Conservation (phyloP, 805 yeast species). For the Saccharomycopsis sp. region DNA sequence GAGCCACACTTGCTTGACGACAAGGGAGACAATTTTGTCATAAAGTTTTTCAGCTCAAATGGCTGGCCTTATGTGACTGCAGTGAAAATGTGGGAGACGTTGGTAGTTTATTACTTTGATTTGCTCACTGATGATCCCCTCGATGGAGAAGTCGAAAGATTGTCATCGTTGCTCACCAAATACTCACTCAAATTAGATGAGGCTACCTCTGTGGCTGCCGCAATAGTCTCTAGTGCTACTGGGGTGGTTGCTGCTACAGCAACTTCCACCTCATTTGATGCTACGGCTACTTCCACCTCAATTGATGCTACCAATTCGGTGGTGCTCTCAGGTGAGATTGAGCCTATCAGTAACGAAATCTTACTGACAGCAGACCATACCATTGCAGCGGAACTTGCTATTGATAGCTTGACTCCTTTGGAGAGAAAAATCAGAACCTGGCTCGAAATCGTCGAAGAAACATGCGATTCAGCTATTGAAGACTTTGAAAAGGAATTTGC, state of each 20-base stretch:
- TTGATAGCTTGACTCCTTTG: constrained; percentile 10
- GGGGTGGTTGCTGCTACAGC: constrained; percentile 1
- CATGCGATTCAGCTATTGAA: constrained; percentile 12
- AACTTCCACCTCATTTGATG: neutral
- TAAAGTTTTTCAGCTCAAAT: neutral
- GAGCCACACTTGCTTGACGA: constrained; percentile 3
- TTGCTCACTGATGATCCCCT: constrained; percentile 19
- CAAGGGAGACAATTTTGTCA: constrained; percentile 3
- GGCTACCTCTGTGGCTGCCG: neutral
- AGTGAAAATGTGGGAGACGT: neutral
- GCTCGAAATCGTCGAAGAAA: constrained; percentile 11
- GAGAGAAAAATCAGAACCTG: constrained; percentile 12
- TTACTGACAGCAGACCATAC: neutral
- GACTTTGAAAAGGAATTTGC: constrained; percentile 17
- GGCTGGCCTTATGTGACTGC: neutral
- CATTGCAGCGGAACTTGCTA: neutral
- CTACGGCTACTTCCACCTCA: neutral
- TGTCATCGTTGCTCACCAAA: constrained; percentile 13
- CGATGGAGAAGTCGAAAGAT: constrained; percentile 18
- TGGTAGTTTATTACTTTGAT: constrained; percentile 10
- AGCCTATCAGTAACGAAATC: neutral
- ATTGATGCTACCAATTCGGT: neutral
- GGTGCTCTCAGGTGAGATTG: neutral
- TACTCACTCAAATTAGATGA: constrained; percentile 1
- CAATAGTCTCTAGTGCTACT: neutral